phyloP scores from a whole-genome alignment of 345 rosid species.

The Euclidium syriacum region DNA sequence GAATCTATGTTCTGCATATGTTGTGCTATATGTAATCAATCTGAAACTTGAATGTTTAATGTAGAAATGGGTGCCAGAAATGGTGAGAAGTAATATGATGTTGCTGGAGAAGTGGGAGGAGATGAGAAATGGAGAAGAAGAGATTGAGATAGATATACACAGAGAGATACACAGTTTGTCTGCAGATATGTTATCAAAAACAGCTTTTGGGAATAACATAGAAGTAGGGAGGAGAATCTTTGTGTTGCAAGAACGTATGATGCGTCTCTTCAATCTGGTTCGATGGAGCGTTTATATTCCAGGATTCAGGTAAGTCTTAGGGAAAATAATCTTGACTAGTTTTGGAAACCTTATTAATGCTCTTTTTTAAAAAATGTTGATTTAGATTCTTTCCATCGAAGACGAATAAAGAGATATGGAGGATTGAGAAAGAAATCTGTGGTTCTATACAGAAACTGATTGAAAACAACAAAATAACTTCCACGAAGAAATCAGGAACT shows the following conservation, averaged over 20 bases:
- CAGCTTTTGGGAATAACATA: conserved; percentile 81
- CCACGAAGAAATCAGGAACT: conserved; percentile 37
- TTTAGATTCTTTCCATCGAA: conserved; percentile 67
- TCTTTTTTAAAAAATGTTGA: background rate
- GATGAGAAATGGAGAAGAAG: conserved; percentile 44
- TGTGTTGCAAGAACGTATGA: conserved; percentile 62
- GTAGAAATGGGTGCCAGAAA: conserved; percentile 79
- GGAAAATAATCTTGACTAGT: background rate
- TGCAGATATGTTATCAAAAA: conserved; percentile 70
- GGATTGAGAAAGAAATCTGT: conserved; percentile 59
- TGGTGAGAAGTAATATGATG: conserved; percentile 41
- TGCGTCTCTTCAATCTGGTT: conserved; percentile 48
- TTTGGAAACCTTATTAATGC: background rate
- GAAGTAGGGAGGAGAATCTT: conserved; percentile 74
- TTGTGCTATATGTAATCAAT: background rate
- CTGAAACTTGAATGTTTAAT: too few relatives aligned
- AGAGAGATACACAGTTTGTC: conserved; percentile 58
- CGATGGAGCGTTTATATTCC: conserved; percentile 63
- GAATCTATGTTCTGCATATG: background rate
- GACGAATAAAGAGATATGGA: conserved; percentile 77
- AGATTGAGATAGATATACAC: conserved; percentile 61
- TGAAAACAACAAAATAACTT: conserved; percentile 8
- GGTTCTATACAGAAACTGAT: conserved; percentile 49
- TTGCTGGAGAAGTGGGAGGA: conserved; percentile 70
- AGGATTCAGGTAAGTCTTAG: conserved; percentile 61